Evolutionary conservation across 768 basidiomycete species (phyloP), one percentile per base, ranked within the genome.

Genomic region (Boletus rubescentipes): DNA sequence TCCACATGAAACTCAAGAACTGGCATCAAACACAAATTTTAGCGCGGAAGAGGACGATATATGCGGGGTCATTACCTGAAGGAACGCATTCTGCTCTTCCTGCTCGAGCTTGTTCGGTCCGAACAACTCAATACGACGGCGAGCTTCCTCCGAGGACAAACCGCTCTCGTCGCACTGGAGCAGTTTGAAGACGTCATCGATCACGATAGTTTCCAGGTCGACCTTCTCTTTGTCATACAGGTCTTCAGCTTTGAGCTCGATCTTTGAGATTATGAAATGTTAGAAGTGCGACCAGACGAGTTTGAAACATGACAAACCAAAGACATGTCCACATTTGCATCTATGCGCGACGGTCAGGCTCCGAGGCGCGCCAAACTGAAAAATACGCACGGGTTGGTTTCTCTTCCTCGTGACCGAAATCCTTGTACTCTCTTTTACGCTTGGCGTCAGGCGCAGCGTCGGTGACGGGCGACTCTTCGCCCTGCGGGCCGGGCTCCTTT

Each of bases 1-100:
- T 98, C 96, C 96, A 98, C 96, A 98, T 98, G 83, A 98, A 98
- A 70, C 86, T 86, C 62, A 93, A 76, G 74, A 95, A 93, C 90
- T 91, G 39, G 29, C 0, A 10, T 29, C 29, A 26, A 42, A 42
- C 2, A 15, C 21, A 29, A 20, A 50, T 38, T 20, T 65, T 3
- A 53, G 46, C 20, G 45, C n/a, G 7, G 4, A 41, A 46, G 5
- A 35, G 45, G 20, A 21, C 31, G 20, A 43, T 6, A 40, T 9
- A 45, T 36, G 53, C 21, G 29, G 51, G 26, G 65, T 69, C 18
- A 1, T 40, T 67, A 86, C 89, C 80, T 94, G 94, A 31, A 98
- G 84, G 73, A 98, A 81, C 4, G 93, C 73, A 55, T 93, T 96
- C 70, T 93, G 91, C 63, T 94, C 93, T 73, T 94, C 91, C 46